phyloP scores from a whole-genome alignment of 1,284 basidiomycete species.

The Lignosus rhinocerotis region DNA sequence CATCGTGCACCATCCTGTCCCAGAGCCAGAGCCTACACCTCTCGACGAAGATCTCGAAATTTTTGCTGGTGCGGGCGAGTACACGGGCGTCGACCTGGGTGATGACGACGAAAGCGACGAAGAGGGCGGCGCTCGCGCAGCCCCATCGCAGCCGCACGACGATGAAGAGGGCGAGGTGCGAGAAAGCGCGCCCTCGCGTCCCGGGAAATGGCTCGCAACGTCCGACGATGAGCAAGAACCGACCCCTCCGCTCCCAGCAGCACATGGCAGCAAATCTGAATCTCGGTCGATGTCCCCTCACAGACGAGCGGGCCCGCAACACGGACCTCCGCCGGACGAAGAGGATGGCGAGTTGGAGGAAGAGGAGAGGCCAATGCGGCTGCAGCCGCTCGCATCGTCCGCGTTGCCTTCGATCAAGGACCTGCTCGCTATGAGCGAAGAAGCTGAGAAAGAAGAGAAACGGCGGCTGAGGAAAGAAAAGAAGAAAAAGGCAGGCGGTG shows the following conservation, averaged over 20 bases:
- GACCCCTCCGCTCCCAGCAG: slow-evolving; percentile 1
- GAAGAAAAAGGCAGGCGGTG: slow-evolving; percentile 42
- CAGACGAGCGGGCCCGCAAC: slow-evolving; percentile 15
- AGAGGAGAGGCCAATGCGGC: slow-evolving; percentile 47
- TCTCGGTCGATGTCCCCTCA: slow-evolving; percentile 11
- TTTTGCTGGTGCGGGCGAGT: slow-evolving; percentile 85
- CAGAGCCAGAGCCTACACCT: slow-evolving; percentile 36
- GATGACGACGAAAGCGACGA: slow-evolving; percentile 49
- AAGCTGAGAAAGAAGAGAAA: slow-evolving; percentile 61
- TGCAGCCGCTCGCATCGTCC: slow-evolving; percentile 73
- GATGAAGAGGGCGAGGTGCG: slow-evolving; percentile 16
- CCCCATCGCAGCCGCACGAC: neutral
- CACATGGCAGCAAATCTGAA: neutral
- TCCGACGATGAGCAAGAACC: slow-evolving; percentile 24
- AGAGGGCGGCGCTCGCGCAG: neutral
- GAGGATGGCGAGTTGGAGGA: slow-evolving; percentile 33
- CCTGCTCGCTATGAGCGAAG: slow-evolving; percentile 74
- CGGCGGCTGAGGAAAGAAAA: slow-evolving; percentile 74
- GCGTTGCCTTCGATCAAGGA: slow-evolving; percentile 79
- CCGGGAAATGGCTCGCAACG: slow-evolving; percentile 22
- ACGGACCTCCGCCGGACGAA: slow-evolving; percentile 15
- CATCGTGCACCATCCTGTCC: slow-evolving; percentile 8
- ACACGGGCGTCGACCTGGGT: slow-evolving; percentile 66
- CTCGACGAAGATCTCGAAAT: slow-evolving; percentile 69
- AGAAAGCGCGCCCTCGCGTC: slow-evolving; percentile 8